A percentile compares a stretch with the other conserved stretches of the same genome.
Conservation (phyloP, 2,329 filamentous ascomycete species). For the Trichoderma arundinaceum region DNA sequence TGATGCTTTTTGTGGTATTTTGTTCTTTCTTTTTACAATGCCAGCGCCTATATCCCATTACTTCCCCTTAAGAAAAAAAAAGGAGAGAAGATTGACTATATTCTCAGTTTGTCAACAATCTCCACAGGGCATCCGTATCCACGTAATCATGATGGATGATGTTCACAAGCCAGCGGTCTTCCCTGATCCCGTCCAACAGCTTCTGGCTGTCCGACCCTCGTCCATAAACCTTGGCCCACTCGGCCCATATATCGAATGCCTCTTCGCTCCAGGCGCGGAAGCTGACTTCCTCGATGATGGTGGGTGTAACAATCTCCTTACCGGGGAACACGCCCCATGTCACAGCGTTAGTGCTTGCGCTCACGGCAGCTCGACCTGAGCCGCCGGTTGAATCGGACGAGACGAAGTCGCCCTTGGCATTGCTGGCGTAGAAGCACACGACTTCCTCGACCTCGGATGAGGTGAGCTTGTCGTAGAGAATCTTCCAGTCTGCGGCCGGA, state of each 20-base stretch:
- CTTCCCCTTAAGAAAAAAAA: neutral
- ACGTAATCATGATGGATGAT: constrained; percentile 82
- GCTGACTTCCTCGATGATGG: constrained; percentile 93
- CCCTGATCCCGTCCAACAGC: constrained; percentile 69
- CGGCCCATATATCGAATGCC: constrained; percentile 92
- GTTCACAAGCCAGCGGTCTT: constrained; percentile 88
- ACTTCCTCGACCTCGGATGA: constrained; percentile 64
- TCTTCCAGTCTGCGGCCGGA: constrained; percentile 72
- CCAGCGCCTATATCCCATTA: constrained; percentile 6
- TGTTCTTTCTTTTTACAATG: neutral
- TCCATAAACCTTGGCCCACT: constrained; percentile 92
- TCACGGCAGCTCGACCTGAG: constrained; percentile 43
- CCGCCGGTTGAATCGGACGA: constrained; percentile 64
- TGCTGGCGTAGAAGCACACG: constrained; percentile 88
- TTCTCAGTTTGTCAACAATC: constrained; percentile 58
- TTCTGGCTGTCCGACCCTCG: constrained; percentile 71
- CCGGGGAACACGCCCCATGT: constrained; percentile 96
- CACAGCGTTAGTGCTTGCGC: constrained; percentile 81
- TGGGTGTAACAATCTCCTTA: constrained; percentile 95
- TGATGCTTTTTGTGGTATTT: constrained; percentile 17
- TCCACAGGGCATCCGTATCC: constrained; percentile 74
- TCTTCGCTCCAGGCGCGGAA: constrained; percentile 95
- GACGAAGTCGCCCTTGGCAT: constrained; percentile 76
- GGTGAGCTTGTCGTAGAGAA: constrained; percentile 67
- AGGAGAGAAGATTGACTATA: neutral